Base-by-base conservation (phyloP, 768 basidiomycete species). In the Pleurotus sapidus region DNA sequence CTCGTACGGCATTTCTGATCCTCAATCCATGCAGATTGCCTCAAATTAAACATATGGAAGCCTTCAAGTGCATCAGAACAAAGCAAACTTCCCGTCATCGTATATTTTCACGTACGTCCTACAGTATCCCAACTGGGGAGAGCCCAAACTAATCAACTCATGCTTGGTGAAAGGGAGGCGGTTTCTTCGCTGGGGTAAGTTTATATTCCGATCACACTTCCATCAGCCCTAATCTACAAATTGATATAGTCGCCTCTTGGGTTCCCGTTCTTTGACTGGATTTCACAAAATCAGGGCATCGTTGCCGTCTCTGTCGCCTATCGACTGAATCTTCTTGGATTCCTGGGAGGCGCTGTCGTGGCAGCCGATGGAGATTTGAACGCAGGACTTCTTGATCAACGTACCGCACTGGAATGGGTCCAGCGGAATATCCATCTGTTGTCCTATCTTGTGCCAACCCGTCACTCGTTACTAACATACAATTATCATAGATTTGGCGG, bases 261-360 rank as follows among this genome's bases (percentile, higher is more conserved):
- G 5, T 80, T 79, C 58, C 79, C 79, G 0, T 62, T 79, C 59
- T 74, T 77, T 56, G 74, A 78, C 56, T 78, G 78, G 80, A 77
- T 81, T 3, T 68, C 72, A 3, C 75, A 77, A 59, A 65, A 75
- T 56, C 66, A 64, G 0, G 66, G 70, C 2, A 64, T 77, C 24
- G 61, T 75, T 5, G 70, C 60, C 7, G 74, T 75, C 6, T 70
- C 70, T 20, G 64, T 75, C 42, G 65, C 67, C 1, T 73, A 73
- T 54, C 70, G 70, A 5, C 46, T 71, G 9, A 67, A 64, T 43
- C 27, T 71, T 5, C 64, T 67, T 11, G 72, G 67, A 1, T 77
- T 70, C 58, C 66, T 71, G 38, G 68, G 70, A 24, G 67, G 71
- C 6, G 57, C 67, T 5, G 60, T 64, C 2, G 61, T 75, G 4